Base-by-base conservation (phyloP, 139 green algal genomes). In the Chlamydomonas incerta region DNA sequence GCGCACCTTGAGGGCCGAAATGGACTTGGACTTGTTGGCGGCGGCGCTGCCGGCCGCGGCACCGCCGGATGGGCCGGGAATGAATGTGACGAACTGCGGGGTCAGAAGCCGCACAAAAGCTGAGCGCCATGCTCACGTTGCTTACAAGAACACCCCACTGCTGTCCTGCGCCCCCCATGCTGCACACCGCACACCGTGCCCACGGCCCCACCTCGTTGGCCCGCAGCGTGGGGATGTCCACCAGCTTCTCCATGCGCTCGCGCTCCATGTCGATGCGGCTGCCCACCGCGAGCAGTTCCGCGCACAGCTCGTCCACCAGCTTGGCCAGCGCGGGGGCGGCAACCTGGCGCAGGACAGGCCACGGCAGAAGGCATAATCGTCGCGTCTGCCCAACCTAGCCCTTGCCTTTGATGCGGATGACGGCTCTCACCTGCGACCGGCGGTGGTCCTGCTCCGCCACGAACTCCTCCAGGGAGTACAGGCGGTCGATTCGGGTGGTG, bases 391-490 rank as follows among this genome's bases (percentile, higher is more conserved):
- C n/a, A n/a, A n/a, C n/a, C n/a, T n/a, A n/a, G n/a, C n/a, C n/a
- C n/a, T n/a, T n/a, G n/a, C n/a, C n/a, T n/a, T n/a, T n/a, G n/a
- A n/a, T n/a, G n/a, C n/a, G n/a, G n/a, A n/a, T n/a, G n/a, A n/a
- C n/a, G n/a, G n/a, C n/a, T 14, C 74, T 0, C 34, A 84, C 73
- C 74, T 74, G 34, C 20, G 81, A 58, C 0, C 87, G 69, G 28
- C 82, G 68, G 35, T 60, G 24, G 52, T 91, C 87, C 72, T 91
- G 87, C 75, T 91, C 87, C 34, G 71, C 62, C 46, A 88, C 82
- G 80, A 91, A 91, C 76, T 88, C 76, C 70, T 91, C 87, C 63
- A 91, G 46, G n/a, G 34, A 47, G 26, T 87, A 91, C 71, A 91
- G 65, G 70, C 79, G 83, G 77, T 91, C 87, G 21, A 82, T 46